A percentile compares a stretch with the other conserved stretches of the same genome.
Evolutionary conservation across 2,329 filamentous ascomycete genomes (phyloP).

Genomic region (Rhynchosporium graminicola): DNA sequence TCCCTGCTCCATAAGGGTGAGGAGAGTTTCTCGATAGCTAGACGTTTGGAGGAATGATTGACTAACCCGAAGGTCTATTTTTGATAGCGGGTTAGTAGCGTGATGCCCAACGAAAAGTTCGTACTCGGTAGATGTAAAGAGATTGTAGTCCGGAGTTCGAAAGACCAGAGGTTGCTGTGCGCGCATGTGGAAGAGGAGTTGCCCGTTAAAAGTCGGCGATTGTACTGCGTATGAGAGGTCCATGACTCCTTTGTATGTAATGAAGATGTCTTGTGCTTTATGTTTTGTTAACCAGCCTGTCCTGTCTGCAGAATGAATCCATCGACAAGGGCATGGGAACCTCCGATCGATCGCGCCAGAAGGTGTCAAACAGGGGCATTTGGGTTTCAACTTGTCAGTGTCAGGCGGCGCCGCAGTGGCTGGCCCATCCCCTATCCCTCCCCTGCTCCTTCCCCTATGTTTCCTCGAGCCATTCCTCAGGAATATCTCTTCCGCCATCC

Average conservation of each 20-base stretch:
- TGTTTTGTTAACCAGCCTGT: no score
- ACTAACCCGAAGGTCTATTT: neutral
- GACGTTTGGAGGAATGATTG: slow-evolving; percentile 3
- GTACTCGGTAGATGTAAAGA: neutral
- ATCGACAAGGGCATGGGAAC: no score
- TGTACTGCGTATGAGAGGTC: no score
- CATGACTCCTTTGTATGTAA: no score
- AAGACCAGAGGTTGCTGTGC: neutral
- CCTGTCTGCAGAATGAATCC: no score
- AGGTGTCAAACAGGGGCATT: slow-evolving; percentile 32
- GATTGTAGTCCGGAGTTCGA: neutral
- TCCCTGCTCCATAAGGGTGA: neutral
- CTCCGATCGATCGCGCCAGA: slow-evolving; percentile 3
- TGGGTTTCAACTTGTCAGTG: neutral
- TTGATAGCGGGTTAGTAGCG: slow-evolving; percentile 1
- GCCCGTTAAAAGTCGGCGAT: no score
- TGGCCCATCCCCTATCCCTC: neutral
- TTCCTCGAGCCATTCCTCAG: neutral
- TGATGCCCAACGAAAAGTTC: neutral
- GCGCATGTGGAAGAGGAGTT: no score
- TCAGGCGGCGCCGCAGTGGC: neutral
- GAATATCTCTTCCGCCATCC: neutral
- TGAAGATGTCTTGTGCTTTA: no score
- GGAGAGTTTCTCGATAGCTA: neutral
- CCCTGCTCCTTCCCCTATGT: neutral